These are phyloP conservation scores for Borovskyia barvae DNA, from an alignment of 208 protist genomes.

Conservation along the genomic window DNA sequence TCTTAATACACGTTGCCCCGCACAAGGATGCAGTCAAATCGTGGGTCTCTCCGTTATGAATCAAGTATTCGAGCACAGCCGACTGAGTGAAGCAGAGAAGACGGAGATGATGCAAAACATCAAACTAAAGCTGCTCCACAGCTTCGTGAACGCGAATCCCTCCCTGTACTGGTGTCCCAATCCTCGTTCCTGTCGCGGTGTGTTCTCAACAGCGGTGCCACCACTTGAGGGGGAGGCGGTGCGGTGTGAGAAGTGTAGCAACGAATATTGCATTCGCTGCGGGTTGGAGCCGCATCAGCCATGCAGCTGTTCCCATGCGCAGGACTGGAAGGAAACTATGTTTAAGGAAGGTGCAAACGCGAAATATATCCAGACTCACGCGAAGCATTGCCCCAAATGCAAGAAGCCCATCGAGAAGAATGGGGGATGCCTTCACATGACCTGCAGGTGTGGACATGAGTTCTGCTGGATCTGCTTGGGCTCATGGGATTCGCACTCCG, in stretches of 20 bases:
- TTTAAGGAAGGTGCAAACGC: constrained; percentile 46
- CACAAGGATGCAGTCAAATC: constrained; percentile 22
- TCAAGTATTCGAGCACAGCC: constrained; percentile 9
- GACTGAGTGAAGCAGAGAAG: background rate
- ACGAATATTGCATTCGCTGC: constrained; percentile 61
- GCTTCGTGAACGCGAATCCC: constrained; percentile 15
- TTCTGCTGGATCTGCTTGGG: constrained; percentile 88
- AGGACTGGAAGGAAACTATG: constrained; percentile 47
- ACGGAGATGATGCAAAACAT: constrained; percentile 3
- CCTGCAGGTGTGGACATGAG: constrained; percentile 72
- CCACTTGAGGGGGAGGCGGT: constrained; percentile 33
- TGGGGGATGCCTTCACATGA: constrained; percentile 93
- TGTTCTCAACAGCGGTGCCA: constrained; percentile 38
- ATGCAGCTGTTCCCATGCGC: constrained; percentile 47
- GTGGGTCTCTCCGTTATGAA: constrained; percentile 20
- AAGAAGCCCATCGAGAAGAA: constrained; percentile 86
- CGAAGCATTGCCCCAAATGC: constrained; percentile 81
- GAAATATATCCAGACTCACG: constrained; percentile 54
- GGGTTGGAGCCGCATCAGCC: constrained; percentile 34
- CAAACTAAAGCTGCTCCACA: constrained; percentile 23
- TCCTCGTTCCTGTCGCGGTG: constrained; percentile 41
- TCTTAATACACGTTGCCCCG: constrained; percentile 17
- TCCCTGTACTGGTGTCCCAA: constrained; percentile 80
- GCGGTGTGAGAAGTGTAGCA: constrained; percentile 48
- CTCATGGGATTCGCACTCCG: constrained; percentile 54